Conservation (phyloP, 148 eudicot genomes). For the Rhododendron ovatum region DNA sequence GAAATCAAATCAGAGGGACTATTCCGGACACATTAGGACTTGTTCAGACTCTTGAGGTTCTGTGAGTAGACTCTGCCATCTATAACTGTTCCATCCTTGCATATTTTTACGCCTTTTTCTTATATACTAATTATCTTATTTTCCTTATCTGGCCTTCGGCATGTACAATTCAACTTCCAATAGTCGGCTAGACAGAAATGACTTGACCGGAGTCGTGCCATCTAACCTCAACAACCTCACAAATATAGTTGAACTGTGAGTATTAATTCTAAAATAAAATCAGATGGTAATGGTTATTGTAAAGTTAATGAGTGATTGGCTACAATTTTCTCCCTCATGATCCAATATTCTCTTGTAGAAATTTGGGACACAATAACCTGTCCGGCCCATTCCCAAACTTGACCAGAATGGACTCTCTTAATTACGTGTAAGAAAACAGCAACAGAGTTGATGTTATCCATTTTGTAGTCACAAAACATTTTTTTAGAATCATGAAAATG, state of each 20-base stretch:
- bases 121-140: not conserved
- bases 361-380: constrained; percentile 64
- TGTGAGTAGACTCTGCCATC: constrained; percentile 48
- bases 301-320: not conserved
- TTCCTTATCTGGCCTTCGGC: not conserved
- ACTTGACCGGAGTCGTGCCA: constrained; percentile 56
- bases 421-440: constrained; percentile 62
- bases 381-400: constrained; percentile 68
- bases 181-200: constrained; percentile 86
- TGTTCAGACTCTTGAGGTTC: constrained; percentile 75
- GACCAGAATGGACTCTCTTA: constrained; percentile 63
- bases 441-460: not conserved
- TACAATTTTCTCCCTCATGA: not conserved
- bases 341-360: constrained; percentile 33
- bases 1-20: constrained; percentile 58
- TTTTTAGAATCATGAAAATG: not conserved
- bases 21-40: constrained; percentile 69
- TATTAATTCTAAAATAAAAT: constrained; percentile 12
- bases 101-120: not conserved
- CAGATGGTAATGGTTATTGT: not conserved
- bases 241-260: constrained; percentile 61
- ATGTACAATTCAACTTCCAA: constrained; percentile 10
- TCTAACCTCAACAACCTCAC: constrained; percentile 73
- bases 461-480: not conserved
- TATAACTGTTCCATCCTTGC: not conserved